A percentile compares a stretch with the other conserved stretches of the same genome.
Conservation (phyloP, 345 rosid species). For the Pistacia atlantica region DNA sequence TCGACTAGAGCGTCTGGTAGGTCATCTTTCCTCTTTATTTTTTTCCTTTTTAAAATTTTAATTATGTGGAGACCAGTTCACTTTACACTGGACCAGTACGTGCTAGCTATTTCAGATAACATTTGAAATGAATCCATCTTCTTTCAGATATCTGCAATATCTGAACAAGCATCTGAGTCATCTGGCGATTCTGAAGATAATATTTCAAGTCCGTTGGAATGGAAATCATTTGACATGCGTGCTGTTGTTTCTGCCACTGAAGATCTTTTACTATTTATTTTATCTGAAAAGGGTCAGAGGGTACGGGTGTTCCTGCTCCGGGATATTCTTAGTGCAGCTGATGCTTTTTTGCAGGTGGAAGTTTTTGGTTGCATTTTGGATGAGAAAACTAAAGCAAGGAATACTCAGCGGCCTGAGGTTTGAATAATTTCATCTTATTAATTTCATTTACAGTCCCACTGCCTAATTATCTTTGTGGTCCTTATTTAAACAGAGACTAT, state of each 20-base stretch:
- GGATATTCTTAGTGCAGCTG: constrained; percentile 72
- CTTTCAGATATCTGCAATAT: constrained; percentile 84
- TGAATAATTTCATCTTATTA: constrained; percentile 17
- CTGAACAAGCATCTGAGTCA: constrained; percentile 70
- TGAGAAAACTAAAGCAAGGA: constrained; percentile 27
- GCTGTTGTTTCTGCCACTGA: constrained; percentile 92
- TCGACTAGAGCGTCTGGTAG: constrained; percentile 87
- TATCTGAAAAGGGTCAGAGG: constrained; percentile 78
- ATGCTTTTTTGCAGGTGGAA: constrained; percentile 57
- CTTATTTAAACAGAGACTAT: not conserved
- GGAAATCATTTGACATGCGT: constrained; percentile 87
- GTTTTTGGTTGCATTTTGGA: constrained; percentile 36
- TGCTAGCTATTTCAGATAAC: not conserved
- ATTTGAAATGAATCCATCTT: not conserved
- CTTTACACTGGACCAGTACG: not conserved
- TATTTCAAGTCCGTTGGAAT: constrained; percentile 40
- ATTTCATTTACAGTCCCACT: not conserved
- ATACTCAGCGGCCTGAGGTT: constrained; percentile 44
- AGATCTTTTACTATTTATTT: constrained; percentile 78
- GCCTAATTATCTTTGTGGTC: not conserved
- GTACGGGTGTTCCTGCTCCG: constrained; percentile 78
- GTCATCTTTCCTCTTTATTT: constrained; percentile 16
- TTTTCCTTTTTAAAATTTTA: not conserved
- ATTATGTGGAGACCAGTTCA: not conserved
- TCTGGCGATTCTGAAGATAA: constrained; percentile 38